phyloP scores from a whole-genome alignment of 2,329 filamentous ascomycete species.

The Nigrospora sphaerica region DNA sequence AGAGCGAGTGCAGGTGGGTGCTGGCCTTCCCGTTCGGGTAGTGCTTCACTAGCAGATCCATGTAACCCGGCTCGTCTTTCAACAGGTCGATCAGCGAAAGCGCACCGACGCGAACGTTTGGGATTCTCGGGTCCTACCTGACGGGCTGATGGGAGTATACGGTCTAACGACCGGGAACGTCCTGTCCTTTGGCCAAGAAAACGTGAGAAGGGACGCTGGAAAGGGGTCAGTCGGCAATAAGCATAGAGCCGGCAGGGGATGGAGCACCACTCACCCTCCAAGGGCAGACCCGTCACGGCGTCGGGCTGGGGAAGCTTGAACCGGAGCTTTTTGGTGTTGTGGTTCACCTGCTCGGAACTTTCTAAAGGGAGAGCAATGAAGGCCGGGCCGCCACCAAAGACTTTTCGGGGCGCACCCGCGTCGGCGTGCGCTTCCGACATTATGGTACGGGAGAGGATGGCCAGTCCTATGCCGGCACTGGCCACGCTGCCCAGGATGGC shows the following conservation, averaged over 20 bases:
- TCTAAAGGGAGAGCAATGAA: constrained; percentile 42
- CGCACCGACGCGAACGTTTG: background rate
- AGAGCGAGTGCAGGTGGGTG: constrained; percentile 57
- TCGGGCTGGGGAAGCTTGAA: constrained; percentile 45
- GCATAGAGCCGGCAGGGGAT: background rate
- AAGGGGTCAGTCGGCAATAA: background rate
- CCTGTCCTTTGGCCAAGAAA: constrained; percentile 49
- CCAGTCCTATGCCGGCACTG: constrained; percentile 13
- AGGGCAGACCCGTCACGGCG: constrained; percentile 37
- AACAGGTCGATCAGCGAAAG: background rate
- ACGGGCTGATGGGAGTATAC: constrained; percentile 56
- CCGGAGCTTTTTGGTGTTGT: constrained; percentile 50
- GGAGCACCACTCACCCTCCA: constrained; percentile 34
- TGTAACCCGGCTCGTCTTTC: constrained; percentile 45
- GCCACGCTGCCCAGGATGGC: constrained; percentile 4
- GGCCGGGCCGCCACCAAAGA: constrained; percentile 27
- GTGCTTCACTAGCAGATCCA: constrained; percentile 61
- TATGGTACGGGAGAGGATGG: constrained; percentile 15
- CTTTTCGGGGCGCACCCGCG: constrained; percentile 14
- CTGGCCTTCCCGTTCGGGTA: constrained; percentile 61
- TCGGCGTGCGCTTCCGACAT: constrained; percentile 15
- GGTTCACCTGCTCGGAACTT: constrained; percentile 45
- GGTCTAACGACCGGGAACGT: constrained; percentile 56
- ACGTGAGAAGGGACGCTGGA: constrained; percentile 48
- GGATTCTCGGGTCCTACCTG: constrained; percentile 26